phyloP scores from a whole-genome alignment of 164 flowering plant species.

The Umbellularia californica region DNA sequence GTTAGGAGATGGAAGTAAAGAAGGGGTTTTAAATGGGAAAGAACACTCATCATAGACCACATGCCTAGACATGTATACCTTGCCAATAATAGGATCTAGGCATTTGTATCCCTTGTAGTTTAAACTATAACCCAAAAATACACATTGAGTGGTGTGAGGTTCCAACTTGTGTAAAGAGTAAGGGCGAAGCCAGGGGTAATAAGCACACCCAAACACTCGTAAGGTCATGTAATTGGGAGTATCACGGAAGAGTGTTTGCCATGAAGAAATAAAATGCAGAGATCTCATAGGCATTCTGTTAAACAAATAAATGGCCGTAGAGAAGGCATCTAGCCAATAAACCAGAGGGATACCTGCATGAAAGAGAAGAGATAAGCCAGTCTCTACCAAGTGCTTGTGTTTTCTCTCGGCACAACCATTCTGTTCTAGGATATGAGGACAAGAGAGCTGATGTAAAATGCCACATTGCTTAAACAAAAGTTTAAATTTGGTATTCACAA shows the following conservation, averaged over 20 bases:
- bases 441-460: too few relatives aligned
- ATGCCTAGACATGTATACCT: too few relatives aligned
- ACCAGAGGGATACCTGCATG: background rate
- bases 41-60: too few relatives aligned
- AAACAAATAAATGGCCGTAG: background rate
- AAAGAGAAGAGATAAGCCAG: background rate
- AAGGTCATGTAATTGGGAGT: background rate
- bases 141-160: background rate
- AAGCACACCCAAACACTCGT: background rate
- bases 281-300: background rate
- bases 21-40: background rate
- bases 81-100: too few relatives aligned
- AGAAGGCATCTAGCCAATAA: background rate
- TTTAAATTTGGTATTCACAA: too few relatives aligned
- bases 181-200: background rate
- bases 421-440: too few relatives aligned
- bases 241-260: background rate
- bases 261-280: background rate
- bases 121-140: background rate
- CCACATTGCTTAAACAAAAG: too few relatives aligned
- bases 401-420: too few relatives aligned
- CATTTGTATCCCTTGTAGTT: too few relatives aligned
- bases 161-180: background rate
- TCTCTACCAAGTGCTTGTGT: too few relatives aligned
- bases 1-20: background rate